Base-by-base conservation (phyloP, 2,329 filamentous ascomycete genomes). In the Tolypocladium inflatum region DNA sequence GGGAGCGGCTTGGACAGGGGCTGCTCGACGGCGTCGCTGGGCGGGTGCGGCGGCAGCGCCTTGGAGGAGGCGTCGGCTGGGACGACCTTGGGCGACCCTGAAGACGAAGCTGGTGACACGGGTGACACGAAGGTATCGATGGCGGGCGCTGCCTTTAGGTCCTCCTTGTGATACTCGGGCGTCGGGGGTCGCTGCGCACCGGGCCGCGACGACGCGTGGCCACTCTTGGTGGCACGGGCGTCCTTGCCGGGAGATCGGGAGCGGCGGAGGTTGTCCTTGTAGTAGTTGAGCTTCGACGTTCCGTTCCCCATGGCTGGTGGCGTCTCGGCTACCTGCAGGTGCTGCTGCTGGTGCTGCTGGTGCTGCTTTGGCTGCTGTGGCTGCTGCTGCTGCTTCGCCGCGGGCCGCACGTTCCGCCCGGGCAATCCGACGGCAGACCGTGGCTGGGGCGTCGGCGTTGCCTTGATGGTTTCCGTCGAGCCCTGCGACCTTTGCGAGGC, bases 151-250 rank as follows among this genome's bases (percentile, higher is more conserved):
- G 57, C 55, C 23, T 71, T 71, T 55, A 73, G 66, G 58, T 80
- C 77, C 50, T 74, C 71, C 23, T 73, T 72, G 43, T 73, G 73
- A 58, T 80, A 80, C 51, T 81, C 78, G 19, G 79, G 78, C 2
- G 78, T 80, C 1, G 78, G 78, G 11, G 77, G 75, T 2, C 77
- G 72, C 43, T 72, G 70, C 50, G 63, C 59, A 30, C 64, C 64
- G 55, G 59, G 65, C 15, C 60, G 60, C 45, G 60, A 33, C 30
- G 41, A 5, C 33, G 15, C 33, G 10, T 42, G 33, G 41, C 43
- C 42, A 26, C 52, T 30, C 33, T 48, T 42, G 51, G 35, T 21
- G 26, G 33, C 21, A 42, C n/a, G 10, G 39, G 54, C 54, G 43
- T 45, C 53, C 26, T 41, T 60, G 38, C 19, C 43, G 11, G 56